Evolutionary conservation across 1,139 yeast species (phyloP).

Genomic region (Blastobotrys buckinghamii): DNA sequence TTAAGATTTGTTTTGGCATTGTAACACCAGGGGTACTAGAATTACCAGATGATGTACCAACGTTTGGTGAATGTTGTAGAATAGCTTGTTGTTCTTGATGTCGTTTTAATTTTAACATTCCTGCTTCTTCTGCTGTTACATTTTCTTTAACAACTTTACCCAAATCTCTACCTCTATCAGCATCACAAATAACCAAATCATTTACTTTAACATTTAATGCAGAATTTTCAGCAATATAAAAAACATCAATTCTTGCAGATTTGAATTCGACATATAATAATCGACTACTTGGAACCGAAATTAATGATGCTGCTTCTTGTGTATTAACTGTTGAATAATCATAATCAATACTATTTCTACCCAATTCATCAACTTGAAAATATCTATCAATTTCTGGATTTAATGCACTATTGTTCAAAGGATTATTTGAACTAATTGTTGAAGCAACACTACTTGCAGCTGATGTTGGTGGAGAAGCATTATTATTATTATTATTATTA

Average conservation of each 20-base stretch:
- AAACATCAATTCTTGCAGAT: constrained; percentile 80
- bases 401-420: constrained; percentile 2
- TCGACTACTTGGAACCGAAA: constrained; percentile 30
- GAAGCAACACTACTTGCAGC: not conserved
- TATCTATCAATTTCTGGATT: constrained; percentile 19
- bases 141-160: constrained; percentile 70
- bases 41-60: constrained; percentile 21
- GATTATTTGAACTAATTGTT: not conserved
- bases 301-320: constrained; percentile 15
- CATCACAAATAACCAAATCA: constrained; percentile 90
- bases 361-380: constrained; percentile 23
- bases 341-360: constrained; percentile 19
- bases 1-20: constrained; percentile 67
- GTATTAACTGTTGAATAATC: constrained; percentile 9
- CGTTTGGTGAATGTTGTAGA: constrained; percentile 35
- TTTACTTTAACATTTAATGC: constrained; percentile 53
- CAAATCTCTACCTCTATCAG: constrained; percentile 92
- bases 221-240: constrained; percentile 52
- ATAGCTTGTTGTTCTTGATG: constrained; percentile 71
- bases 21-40: constrained; percentile 35
- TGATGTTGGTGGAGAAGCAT: not conserved
- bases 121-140: constrained; percentile 69
- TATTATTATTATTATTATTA: not conserved
- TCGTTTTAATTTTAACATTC: constrained; percentile 72
- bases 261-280: constrained; percentile 76